Percentiles rank a stretch among this genome's conserved stretches.
Conservation (phyloP, 1,284 basidiomycete species). For the Chalciporus sp. region DNA sequence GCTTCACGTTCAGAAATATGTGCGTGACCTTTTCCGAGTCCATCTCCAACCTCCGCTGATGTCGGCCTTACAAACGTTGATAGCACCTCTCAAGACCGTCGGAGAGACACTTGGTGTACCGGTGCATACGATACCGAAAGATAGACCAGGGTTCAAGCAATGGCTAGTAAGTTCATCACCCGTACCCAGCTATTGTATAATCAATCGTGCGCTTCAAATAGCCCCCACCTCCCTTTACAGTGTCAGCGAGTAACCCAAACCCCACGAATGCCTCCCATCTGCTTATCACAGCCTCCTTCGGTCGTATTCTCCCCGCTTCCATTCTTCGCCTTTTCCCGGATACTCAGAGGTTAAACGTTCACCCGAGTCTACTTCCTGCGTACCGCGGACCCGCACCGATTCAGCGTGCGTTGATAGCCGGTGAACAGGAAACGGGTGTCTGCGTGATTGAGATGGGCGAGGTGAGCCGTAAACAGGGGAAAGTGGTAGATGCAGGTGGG, state of each 20-base stretch:
- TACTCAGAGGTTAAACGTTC: conserved; percentile 81
- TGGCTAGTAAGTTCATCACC: conserved; percentile 51
- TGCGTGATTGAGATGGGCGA: conserved; percentile 52
- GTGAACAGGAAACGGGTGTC: conserved; percentile 54
- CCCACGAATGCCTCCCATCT: conserved; percentile 46
- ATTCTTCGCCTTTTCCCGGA: conserved; percentile 70
- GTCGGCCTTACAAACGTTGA: background rate
- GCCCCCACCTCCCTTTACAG: conserved; percentile 29
- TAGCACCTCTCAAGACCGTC: conserved; percentile 62
- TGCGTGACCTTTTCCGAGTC: conserved; percentile 13
- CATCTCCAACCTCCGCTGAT: background rate
- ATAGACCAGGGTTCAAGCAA: conserved; percentile 54
- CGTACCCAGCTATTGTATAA: background rate
- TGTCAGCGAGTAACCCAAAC: conserved; percentile 6
- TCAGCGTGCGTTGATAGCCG: conserved; percentile 75
- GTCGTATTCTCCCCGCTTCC: conserved; percentile 76
- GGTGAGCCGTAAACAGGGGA: conserved; percentile 33
- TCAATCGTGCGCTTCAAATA: conserved; percentile 36
- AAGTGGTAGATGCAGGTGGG: conserved; percentile 45
- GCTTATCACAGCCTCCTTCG: conserved; percentile 91
- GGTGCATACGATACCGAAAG: conserved; percentile 59
- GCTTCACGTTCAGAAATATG: conserved; percentile 33
- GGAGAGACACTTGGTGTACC: conserved; percentile 51
- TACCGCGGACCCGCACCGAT: conserved; percentile 93
- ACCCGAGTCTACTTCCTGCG: conserved; percentile 88